Base-by-base conservation (phyloP, 768 basidiomycete genomes). In the Candolleomyces efflorescens region DNA sequence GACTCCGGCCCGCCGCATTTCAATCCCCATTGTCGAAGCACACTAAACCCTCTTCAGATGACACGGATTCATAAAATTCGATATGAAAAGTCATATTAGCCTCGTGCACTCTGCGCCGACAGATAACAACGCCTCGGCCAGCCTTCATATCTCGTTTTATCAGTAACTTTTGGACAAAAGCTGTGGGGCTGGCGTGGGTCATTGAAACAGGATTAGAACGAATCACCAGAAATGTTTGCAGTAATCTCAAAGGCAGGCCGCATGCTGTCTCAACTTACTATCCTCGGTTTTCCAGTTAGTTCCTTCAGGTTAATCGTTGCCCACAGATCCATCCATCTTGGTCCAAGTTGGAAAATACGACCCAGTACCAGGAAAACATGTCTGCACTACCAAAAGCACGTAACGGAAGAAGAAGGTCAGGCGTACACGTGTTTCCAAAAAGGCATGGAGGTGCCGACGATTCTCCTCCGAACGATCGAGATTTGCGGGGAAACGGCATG, bases 401-500 rank as follows among this genome's bases (percentile, higher is more conserved):
- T 20, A 45, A 45, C 27, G 1, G 58, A 47, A 59, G 57, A 54
- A n/a, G 53, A 39, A 53, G 51, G 23, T 20, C 12, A 20, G 15
- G 43, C 3, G 37, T 3, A 59, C 58, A 59, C 58, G 58, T 59
- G 58, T 59, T 59, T 54, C 58, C n/a, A 9, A 56, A 26, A 26
- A 36, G 44, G 52, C 37, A 53, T n/a, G 48, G 26, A 53, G 13
- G 24, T 32, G 38, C 58, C 58, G 58, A 59, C 36, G 52, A 54
- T 59, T 59, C 51, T 37, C 58, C 58, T 47, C 26, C 38, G 20
- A 36, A 39, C 13, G 53, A 59, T 59, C 58, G 58, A 59, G 58
- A 59, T 59, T 53, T 54, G 53, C 46, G 58, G 58, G 53, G 58
- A 53, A 59, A 59, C 44, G 41, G 36, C 53, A 59, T 47, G 57